Conservation (phyloP, 345 rosid genomes). For the Eutrema yunnanense region DNA sequence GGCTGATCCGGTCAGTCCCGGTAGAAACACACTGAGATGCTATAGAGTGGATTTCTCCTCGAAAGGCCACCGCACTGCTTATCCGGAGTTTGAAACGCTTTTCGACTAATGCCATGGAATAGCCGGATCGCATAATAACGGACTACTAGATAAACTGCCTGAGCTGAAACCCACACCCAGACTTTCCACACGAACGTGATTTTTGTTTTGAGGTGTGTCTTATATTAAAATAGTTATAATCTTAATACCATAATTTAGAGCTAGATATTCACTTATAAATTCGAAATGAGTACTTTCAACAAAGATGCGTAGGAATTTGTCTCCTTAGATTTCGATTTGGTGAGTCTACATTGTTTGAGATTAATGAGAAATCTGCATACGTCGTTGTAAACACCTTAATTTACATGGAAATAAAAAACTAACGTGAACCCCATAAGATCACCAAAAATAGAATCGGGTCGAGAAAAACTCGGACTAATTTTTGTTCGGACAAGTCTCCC, state of each 20-base stretch:
- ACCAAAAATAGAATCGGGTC: slow-evolving; percentile 21
- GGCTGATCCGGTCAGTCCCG: too few relatives aligned
- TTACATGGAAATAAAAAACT: background rate
- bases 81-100: too few relatives aligned
- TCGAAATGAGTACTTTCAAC: background rate
- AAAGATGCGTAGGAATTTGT: background rate
- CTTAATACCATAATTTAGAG: background rate
- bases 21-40: too few relatives aligned
- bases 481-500: slow-evolving; percentile 14
- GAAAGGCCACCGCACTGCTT: too few relatives aligned
- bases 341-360: background rate
- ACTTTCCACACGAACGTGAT: too few relatives aligned
- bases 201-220: background rate
- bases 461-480: slow-evolving; percentile 9
- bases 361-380: background rate
- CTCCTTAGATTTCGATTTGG: background rate
- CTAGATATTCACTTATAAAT: background rate
- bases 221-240: background rate
- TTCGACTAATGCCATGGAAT: too few relatives aligned
- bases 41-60: too few relatives aligned
- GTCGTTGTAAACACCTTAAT: background rate
- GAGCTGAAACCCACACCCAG: too few relatives aligned
- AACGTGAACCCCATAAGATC: background rate
- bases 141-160: too few relatives aligned
- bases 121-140: too few relatives aligned